A percentile compares a stretch with the other conserved stretches of the same genome.
These are phyloP conservation scores for Chlorella sp. DNA, from an alignment of 139 green algal species.

Conservation along the genomic window DNA sequence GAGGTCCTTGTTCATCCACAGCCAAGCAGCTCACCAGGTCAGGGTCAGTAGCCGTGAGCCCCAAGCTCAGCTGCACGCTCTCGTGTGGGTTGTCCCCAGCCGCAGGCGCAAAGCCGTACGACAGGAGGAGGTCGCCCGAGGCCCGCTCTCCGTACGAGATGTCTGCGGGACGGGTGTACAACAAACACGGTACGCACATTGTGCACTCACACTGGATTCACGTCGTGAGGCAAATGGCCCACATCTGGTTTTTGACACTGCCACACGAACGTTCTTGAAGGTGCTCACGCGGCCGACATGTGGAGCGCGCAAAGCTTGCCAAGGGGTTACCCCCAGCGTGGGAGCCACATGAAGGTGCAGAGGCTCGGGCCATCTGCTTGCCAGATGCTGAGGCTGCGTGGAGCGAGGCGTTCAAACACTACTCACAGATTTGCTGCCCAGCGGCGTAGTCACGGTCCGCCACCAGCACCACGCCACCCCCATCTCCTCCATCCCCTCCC, in stretches of 20 bases:
- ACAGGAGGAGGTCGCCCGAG: conserved; percentile 51
- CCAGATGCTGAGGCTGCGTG: no score
- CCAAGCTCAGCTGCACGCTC: conserved; percentile 6
- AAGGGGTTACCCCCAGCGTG: no score
- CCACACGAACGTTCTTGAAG: not conserved
- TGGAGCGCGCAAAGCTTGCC: no score
- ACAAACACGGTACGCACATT: not conserved
- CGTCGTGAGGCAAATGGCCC: not conserved
- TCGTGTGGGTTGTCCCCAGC: conserved; percentile 59
- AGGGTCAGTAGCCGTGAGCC: not conserved
- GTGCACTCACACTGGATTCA: not conserved
- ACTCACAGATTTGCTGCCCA: conserved; percentile 32
- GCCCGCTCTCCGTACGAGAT: conserved; percentile 52
- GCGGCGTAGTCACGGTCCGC: conserved; percentile 13
- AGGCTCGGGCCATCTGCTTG: no score
- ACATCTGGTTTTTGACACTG: not conserved
- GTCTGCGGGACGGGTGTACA: not conserved
- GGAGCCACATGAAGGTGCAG: no score
- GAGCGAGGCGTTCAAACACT: no score
- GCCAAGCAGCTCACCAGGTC: not conserved
- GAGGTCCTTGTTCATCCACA: no score
- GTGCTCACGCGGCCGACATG: not conserved
- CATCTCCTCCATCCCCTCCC: not conserved
- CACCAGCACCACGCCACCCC: conserved; percentile 3
- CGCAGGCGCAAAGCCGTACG: conserved; percentile 58